These are phyloP conservation scores for Penicillium parvum DNA, from an alignment of 495 filamentous ascomycete species.

Conservation along the genomic window DNA sequence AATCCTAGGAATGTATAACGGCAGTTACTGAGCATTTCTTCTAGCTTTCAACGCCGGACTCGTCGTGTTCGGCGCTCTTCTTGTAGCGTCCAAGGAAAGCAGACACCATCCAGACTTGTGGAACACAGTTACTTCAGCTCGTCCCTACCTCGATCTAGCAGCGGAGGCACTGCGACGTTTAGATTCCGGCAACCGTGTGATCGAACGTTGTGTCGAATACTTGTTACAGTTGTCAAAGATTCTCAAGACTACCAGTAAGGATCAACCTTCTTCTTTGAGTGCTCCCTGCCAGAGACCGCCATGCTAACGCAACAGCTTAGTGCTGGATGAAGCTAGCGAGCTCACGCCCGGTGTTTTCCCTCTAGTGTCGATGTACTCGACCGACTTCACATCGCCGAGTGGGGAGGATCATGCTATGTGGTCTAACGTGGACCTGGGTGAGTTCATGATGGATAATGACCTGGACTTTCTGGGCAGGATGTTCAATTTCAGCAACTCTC, in stretches of 20 bases:
- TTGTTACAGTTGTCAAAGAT: slow-evolving; percentile 28
- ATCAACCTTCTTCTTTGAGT: background rate
- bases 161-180: slow-evolving; percentile 33
- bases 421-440: slow-evolving; percentile 24
- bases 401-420: background rate
- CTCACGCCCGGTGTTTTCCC: background rate
- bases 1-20: background rate
- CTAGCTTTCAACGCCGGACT: slow-evolving; percentile 35
- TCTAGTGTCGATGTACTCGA: background rate
- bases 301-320: background rate
- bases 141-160: slow-evolving; percentile 21
- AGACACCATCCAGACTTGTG: slow-evolving; percentile 1
- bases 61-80: slow-evolving; percentile 27
- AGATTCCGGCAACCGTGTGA: slow-evolving; percentile 34
- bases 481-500: slow-evolving; percentile 7
- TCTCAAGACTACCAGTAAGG: slow-evolving; percentile 25
- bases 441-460: slow-evolving; percentile 36
- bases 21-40: background rate
- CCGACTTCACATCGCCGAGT: background rate
- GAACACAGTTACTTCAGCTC: slow-evolving; percentile 11
- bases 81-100: slow-evolving; percentile 16
- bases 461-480: slow-evolving; percentile 14
- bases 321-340: background rate
- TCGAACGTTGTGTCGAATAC: slow-evolving; percentile 34
- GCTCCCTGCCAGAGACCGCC: background rate